Evolutionary conservation across 2,329 filamentous ascomycete species (phyloP), one percentile per base, ranked within the genome.

Genomic region (Diaporthe batatas): DNA sequence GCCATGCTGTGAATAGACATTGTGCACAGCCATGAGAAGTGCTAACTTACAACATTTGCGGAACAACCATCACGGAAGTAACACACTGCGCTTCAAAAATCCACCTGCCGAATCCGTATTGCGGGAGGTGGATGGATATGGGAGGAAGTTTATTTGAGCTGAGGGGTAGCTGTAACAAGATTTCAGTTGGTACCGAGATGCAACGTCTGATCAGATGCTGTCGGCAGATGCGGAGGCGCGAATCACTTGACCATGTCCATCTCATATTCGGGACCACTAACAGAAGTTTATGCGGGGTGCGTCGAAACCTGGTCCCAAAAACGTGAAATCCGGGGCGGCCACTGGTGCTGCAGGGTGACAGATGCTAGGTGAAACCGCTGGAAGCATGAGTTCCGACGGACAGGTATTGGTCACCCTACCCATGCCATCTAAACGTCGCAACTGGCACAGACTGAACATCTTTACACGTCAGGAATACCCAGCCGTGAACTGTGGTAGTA

Each of bases 181-280:
- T 3, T 32, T n/a, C 2, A 29, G 11, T 39, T 39, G n/a, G 39
- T 42, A 47, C 14, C 39, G 8, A 44, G 29, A 29, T 44, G 58
- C 58, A 62, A 10, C 16, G 21, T 47, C 23, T 23, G 36, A 62
- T 32, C 58, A 42, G 57, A 44, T 23, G 16, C n/a, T 8, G 39
- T n/a, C n/a, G 16, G 42, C 12, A 34, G 5, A 23, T 49, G 18
- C 1, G 29, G 59, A 49, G 59, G 29, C 59, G 25, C 59, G 25
- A 65, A 65, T 65, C 59, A 65, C 18, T 6, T 23, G 29, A 29
- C 59, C 59, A 11, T 49, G 59, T 51, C 18, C 25, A 10, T 65
- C 59, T 29, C 42, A 65, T 65, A 10, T 49, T 36, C 32, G 42
- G 42, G 39, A 32, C 42, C 42, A 64, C 42, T 49, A n/a, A 64